Conservation (phyloP, 1,284 basidiomycete genomes). For the Cryptococcus amylolentus region DNA sequence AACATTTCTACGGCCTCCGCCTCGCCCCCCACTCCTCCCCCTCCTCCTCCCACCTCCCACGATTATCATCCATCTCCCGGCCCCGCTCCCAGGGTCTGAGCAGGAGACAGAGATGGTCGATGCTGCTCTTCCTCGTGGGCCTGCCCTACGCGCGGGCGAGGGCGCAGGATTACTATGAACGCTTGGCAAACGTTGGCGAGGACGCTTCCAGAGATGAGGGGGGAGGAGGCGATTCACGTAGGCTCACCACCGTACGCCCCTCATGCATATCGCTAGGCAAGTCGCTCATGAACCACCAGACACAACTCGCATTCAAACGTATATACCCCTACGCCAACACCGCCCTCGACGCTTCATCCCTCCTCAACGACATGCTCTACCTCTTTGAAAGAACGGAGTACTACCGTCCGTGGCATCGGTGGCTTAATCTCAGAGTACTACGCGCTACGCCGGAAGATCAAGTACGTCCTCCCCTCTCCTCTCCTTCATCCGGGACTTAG, state of each 20-base stretch:
- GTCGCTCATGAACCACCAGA: slow-evolving; percentile 3
- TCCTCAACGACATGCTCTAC: slow-evolving; percentile 83
- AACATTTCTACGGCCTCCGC: slow-evolving; percentile 46
- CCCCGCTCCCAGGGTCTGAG: slow-evolving; percentile 14
- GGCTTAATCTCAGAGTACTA: slow-evolving; percentile 68
- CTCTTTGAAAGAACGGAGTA: slow-evolving; percentile 81
- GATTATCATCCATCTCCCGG: neutral
- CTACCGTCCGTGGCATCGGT: slow-evolving; percentile 86
- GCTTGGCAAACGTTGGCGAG: slow-evolving; percentile 74
- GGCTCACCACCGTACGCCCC: slow-evolving; percentile 19
- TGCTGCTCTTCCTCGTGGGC: slow-evolving; percentile 73
- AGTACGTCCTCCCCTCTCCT: slow-evolving; percentile 2
- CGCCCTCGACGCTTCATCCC: slow-evolving; percentile 72
- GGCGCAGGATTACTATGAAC: slow-evolving; percentile 84
- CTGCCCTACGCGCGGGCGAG: slow-evolving; percentile 87
- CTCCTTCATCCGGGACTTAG: neutral
- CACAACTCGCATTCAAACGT: slow-evolving; percentile 59
- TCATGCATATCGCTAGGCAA: neutral
- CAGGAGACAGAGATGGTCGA: slow-evolving; percentile 54
- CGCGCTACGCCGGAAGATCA: slow-evolving; percentile 27
- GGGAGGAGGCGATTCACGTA: slow-evolving; percentile 15
- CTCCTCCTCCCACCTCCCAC: slow-evolving; percentile 5
- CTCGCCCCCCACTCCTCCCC: slow-evolving; percentile 12
- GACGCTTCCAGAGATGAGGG: slow-evolving; percentile 58
- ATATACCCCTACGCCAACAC: slow-evolving; percentile 80